Percentiles rank a stretch among this genome's conserved stretches.
Evolutionary conservation across 139 green algal genomes (phyloP).

Genomic region (Coccomyxa sp.): DNA sequence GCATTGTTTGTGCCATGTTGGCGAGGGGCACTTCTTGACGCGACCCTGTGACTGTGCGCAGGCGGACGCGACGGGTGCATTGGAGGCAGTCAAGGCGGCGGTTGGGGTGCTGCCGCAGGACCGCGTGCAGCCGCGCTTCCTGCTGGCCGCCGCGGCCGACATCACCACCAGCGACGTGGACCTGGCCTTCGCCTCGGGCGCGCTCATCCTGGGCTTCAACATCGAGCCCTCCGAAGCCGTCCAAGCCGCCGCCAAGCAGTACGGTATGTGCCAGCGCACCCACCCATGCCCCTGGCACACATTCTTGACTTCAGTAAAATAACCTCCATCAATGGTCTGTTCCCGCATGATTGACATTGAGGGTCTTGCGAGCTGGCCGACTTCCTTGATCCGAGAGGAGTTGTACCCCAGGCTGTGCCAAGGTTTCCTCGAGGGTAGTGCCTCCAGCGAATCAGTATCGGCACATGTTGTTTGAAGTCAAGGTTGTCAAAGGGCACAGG

Average conservation of each 20-base stretch:
- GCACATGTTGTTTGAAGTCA: too few species aligned
- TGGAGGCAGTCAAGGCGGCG: slow-evolving; percentile 88
- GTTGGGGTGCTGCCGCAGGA: slow-evolving; percentile 74
- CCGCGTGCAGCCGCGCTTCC: slow-evolving; percentile 81
- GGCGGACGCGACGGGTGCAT: slow-evolving; percentile 78
- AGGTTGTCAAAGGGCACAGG: too few species aligned
- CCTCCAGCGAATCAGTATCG: too few species aligned
- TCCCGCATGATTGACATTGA: too few species aligned
- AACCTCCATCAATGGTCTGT: too few species aligned
- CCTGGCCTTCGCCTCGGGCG: slow-evolving; percentile 75
- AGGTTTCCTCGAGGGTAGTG: too few species aligned
- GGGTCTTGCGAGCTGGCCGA: too few species aligned
- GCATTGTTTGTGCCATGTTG: too few species aligned
- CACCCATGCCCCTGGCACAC: not conserved
- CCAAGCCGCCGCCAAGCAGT: slow-evolving; percentile 65
- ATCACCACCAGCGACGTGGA: slow-evolving; percentile 86
- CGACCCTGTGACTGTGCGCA: slow-evolving; percentile 14
- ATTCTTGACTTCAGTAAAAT: too few species aligned
- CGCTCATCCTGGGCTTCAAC: slow-evolving; percentile 83
- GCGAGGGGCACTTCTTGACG: too few species aligned
- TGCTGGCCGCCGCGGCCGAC: slow-evolving; percentile 79
- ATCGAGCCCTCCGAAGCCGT: slow-evolving; percentile 61
- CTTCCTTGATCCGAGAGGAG: too few species aligned
- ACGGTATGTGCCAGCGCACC: slow-evolving; percentile 6
- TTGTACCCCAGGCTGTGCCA: too few species aligned